phyloP scores from a whole-genome alignment of 2,329 filamentous ascomycete genomes.

The Claviceps monticola region DNA sequence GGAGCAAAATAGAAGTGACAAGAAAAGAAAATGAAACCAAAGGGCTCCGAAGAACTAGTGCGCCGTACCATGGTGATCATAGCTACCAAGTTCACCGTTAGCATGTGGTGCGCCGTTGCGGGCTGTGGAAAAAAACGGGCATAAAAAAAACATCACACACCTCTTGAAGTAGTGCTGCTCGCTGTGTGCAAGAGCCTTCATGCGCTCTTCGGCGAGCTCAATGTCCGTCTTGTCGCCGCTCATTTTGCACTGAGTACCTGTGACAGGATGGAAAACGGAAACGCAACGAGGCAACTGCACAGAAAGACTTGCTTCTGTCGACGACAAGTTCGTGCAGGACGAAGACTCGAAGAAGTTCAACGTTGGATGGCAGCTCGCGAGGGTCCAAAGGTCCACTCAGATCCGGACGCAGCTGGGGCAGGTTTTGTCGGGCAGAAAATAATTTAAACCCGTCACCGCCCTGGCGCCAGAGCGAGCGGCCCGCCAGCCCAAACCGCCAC shows the following conservation, averaged over 20 bases:
- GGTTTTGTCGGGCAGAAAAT: slow-evolving; percentile 18
- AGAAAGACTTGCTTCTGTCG: not conserved
- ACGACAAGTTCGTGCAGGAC: not conserved
- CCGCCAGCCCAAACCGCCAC: no score
- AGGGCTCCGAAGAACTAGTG: not conserved
- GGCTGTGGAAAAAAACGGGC: not conserved
- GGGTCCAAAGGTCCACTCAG: no score
- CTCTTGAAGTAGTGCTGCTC: slow-evolving; percentile 99
- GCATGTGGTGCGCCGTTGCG: not conserved
- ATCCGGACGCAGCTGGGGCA: no score
- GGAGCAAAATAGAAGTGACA: slow-evolving; percentile 8
- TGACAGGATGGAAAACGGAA: not conserved
- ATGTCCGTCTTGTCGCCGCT: slow-evolving; percentile 42
- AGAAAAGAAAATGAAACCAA: slow-evolving; percentile 10
- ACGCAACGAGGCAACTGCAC: not conserved
- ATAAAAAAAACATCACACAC: slow-evolving; percentile 28
- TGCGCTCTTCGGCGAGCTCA: slow-evolving; percentile 45
- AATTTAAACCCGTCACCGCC: slow-evolving; percentile 16
- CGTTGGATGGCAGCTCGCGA: not conserved
- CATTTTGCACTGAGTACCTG: slow-evolving; percentile 21
- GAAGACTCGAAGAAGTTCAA: not conserved
- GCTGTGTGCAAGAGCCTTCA: slow-evolving; percentile 72
- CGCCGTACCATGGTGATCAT: slow-evolving; percentile 87
- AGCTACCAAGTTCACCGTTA: slow-evolving; percentile 39
- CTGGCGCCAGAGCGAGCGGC: slow-evolving; percentile 3